Evolutionary conservation across 257 asterid genomes (phyloP).

Genomic region (Solanum bulbocastanum): DNA sequence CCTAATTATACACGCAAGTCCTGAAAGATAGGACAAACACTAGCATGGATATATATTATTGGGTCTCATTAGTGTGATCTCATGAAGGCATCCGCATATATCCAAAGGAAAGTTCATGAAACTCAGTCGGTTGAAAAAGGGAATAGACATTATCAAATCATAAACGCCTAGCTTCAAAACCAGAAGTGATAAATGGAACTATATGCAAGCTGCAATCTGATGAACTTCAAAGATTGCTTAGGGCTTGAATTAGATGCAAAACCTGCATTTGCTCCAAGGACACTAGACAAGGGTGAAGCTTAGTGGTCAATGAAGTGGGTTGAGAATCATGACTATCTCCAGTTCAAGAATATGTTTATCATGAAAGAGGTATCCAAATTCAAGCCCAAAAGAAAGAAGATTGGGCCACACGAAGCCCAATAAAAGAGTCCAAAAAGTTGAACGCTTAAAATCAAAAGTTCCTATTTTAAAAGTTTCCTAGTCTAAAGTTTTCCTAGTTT

Average conservation of each 20-base stretch:
- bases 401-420: too few relatives aligned
- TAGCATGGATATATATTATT: background rate
- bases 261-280: background rate
- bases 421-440: too few relatives aligned
- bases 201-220: background rate
- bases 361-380: too few relatives aligned
- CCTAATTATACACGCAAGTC: background rate
- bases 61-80: background rate
- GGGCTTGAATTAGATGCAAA: background rate
- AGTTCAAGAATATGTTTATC: background rate
- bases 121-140: background rate
- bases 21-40: background rate
- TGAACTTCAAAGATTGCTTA: background rate
- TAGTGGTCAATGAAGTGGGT: background rate
- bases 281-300: background rate
- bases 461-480: too few relatives aligned
- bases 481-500: too few relatives aligned
- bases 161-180: background rate
- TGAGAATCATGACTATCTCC: background rate
- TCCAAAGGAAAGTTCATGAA: background rate
- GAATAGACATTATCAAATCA: background rate
- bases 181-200: background rate
- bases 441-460: too few relatives aligned
- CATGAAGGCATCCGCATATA: background rate
- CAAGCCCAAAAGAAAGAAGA: too few relatives aligned